Conservation (phyloP, 192 early-diverging fungal genomes). For the Mortierella alpina region DNA sequence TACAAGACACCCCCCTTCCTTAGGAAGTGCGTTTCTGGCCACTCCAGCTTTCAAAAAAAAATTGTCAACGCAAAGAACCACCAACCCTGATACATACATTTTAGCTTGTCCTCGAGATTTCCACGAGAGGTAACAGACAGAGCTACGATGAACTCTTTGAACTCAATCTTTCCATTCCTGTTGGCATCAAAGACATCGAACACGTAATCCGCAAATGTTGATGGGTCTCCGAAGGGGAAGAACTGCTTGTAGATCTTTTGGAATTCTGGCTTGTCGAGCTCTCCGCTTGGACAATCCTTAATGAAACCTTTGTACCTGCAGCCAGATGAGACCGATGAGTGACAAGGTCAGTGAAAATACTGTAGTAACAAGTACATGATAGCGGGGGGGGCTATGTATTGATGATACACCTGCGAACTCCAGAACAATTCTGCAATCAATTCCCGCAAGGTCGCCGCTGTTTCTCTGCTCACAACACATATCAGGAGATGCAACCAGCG, state of each 20-base stretch:
- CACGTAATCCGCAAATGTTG: slow-evolving; percentile 89
- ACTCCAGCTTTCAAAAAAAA: not conserved
- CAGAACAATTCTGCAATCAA: too few species aligned
- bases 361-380: not conserved
- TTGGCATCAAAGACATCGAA: slow-evolving; percentile 94
- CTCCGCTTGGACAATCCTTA: slow-evolving; percentile 90
- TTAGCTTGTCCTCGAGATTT: slow-evolving; percentile 84
- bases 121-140: slow-evolving; percentile 88
- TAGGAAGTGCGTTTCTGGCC: not conserved
- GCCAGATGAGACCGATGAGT: not conserved
- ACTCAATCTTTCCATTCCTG: slow-evolving; percentile 90
- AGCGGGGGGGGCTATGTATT: not conserved
- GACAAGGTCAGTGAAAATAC: not conserved
- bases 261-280: slow-evolving; percentile 87
- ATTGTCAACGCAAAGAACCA: slow-evolving; percentile 3
- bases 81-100: slow-evolving; percentile 64
- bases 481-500: too few species aligned
- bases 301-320: slow-evolving; percentile 92
- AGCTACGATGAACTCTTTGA: slow-evolving; percentile 91
- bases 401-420: too few species aligned
- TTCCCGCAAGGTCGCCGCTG: too few species aligned
- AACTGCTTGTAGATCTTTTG: slow-evolving; percentile 95
- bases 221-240: slow-evolving; percentile 96
- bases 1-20: not conserved
- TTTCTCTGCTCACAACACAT: too few species aligned